Percentiles rank a stretch among this genome's conserved stretches.
Evolutionary conservation across 306 rosid species (phyloP).

Genomic region (Quercus rubra): DNA sequence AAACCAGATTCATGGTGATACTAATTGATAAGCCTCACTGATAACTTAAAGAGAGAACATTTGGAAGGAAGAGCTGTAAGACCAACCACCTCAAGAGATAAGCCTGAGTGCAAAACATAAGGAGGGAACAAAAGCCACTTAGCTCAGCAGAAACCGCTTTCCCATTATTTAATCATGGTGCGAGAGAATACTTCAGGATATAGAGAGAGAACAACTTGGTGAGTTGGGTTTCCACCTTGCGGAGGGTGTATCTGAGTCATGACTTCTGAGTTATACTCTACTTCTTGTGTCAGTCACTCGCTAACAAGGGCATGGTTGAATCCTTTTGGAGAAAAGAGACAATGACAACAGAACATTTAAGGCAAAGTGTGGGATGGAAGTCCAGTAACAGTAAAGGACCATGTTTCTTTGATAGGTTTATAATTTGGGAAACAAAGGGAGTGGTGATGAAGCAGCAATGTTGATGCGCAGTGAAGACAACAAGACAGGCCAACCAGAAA

Average conservation of each 20-base stretch:
- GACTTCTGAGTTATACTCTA: background rate
- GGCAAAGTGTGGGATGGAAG: background rate
- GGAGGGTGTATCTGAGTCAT: background rate
- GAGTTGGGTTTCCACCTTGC: conserved; percentile 12
- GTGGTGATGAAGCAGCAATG: background rate
- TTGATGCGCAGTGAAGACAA: too few relatives aligned
- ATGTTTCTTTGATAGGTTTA: background rate
- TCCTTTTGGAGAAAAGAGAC: conserved; percentile 5
- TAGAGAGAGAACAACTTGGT: conserved; percentile 18
- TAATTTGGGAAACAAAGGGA: background rate
- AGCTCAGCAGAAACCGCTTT: background rate
- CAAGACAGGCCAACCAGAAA: too few relatives aligned
- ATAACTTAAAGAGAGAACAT: background rate
- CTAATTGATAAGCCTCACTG: background rate
- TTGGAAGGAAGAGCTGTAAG: background rate
- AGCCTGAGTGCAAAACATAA: conserved; percentile 8
- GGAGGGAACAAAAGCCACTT: background rate
- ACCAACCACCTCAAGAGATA: background rate
- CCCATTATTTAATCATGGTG: conserved; percentile 1
- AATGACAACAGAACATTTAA: background rate
- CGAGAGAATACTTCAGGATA: conserved; percentile 11
- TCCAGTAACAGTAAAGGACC: background rate
- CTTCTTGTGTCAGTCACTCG: background rate
- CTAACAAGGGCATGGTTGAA: background rate
- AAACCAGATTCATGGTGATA: conserved; percentile 26